phyloP scores from a whole-genome alignment of 139 green algal genomes.

The Picochlorum sp. region DNA sequence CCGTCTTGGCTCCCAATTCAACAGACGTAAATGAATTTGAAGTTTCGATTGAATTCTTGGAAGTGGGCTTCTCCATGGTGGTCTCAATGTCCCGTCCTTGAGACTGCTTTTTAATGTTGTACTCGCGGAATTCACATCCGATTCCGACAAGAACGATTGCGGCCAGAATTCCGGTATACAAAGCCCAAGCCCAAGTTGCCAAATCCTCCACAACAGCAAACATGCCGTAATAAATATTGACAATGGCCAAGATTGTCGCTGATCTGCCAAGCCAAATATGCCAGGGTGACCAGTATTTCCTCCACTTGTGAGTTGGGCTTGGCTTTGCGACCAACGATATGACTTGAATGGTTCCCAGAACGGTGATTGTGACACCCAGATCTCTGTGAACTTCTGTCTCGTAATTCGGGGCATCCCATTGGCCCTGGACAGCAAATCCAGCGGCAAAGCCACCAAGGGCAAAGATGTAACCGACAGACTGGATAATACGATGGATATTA shows the following conservation, averaged over 20 bases:
- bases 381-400: slow-evolving; percentile 2
- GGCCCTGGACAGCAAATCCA: background rate
- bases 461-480: background rate
- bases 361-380: background rate
- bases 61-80: too few relatives aligned
- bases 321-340: background rate
- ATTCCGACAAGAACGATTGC: background rate
- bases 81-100: too few relatives aligned
- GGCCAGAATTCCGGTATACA: background rate
- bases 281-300: background rate
- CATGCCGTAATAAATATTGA: slow-evolving; percentile 7
- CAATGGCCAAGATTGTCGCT: background rate
- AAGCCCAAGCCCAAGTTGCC: background rate
- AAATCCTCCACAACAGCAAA: background rate
- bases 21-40: too few relatives aligned
- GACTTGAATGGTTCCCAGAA: slow-evolving; percentile 3
- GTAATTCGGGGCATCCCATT: background rate
- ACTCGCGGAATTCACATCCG: background rate
- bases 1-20: too few relatives aligned
- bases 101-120: background rate
- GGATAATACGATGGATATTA: background rate
- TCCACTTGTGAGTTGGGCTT: background rate
- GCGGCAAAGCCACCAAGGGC: background rate
- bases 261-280: background rate
- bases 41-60: too few relatives aligned